Evolutionary conservation across 2,329 filamentous ascomycete species (phyloP).

Genomic region (Pseudocercospora fuligena): DNA sequence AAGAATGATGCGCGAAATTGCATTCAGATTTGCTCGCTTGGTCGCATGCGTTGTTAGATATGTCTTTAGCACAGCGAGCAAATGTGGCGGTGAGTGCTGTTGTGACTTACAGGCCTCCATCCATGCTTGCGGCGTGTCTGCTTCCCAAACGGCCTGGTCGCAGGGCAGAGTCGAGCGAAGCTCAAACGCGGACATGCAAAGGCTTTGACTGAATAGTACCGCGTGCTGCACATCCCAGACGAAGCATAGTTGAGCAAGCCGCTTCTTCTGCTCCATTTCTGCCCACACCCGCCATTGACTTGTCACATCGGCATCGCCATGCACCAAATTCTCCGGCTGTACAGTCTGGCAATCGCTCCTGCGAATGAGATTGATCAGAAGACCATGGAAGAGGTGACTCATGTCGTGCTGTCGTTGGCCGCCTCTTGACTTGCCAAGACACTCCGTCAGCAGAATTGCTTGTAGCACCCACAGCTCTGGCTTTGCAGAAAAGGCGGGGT

Average conservation of each 20-base stretch:
- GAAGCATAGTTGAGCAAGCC: constrained; percentile 65
- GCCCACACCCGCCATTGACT: constrained; percentile 59
- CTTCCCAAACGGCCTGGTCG: constrained; percentile 62
- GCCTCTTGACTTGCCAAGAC: constrained; percentile 67
- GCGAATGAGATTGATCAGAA: constrained; percentile 60
- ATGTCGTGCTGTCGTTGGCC: constrained; percentile 68
- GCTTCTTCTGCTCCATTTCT: constrained; percentile 63
- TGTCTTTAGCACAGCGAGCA: constrained; percentile 61
- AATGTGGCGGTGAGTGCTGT: constrained; percentile 34
- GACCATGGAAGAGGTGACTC: constrained; percentile 63
- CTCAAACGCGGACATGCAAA: constrained; percentile 70
- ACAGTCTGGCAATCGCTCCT: constrained; percentile 58
- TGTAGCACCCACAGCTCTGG: constrained; percentile 66
- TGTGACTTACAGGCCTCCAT: constrained; percentile 17
- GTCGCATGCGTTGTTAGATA: constrained; percentile 56
- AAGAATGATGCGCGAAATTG: constrained; percentile 58
- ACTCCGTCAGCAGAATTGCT: constrained; percentile 66
- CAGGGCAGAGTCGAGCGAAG: constrained; percentile 63
- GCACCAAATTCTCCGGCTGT: constrained; percentile 43
- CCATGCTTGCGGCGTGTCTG: constrained; percentile 59
- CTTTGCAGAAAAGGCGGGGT: constrained; percentile 61
- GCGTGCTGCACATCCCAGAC: constrained; percentile 71
- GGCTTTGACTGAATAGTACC: constrained; percentile 67
- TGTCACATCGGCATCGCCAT: constrained; percentile 48
- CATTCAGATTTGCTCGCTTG: constrained; percentile 52